Conservation (phyloP, 1,139 yeast species). For the Oligophagozyma castellii region DNA sequence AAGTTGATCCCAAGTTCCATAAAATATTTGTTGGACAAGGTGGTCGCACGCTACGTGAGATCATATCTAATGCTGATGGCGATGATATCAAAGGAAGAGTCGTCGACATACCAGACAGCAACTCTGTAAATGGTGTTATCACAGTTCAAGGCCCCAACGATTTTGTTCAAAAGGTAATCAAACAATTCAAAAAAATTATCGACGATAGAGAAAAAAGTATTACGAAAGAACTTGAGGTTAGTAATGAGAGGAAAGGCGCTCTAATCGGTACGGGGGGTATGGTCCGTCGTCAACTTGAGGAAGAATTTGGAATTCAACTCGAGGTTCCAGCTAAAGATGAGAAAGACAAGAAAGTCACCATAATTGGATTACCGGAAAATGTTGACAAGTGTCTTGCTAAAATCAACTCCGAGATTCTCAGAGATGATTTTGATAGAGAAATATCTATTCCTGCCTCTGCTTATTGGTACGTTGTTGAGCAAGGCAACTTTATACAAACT, state of each 20-base stretch:
- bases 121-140: slow-evolving; percentile 47
- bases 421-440: slow-evolving; percentile 29
- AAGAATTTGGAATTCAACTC: slow-evolving; percentile 49
- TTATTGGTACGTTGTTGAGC: slow-evolving; percentile 53
- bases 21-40: slow-evolving; percentile 70
- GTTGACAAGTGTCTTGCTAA: slow-evolving; percentile 44
- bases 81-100: slow-evolving; percentile 37
- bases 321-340: slow-evolving; percentile 54
- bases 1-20: slow-evolving; percentile 67
- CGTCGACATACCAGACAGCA: slow-evolving; percentile 65
- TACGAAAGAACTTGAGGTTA: slow-evolving; percentile 43
- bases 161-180: slow-evolving; percentile 58
- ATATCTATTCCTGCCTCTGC: slow-evolving; percentile 44
- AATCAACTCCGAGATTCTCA: slow-evolving; percentile 36
- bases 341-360: slow-evolving; percentile 29
- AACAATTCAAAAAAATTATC: slow-evolving; percentile 51
- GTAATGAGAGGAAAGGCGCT: slow-evolving; percentile 63
- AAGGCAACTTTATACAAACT: slow-evolving; percentile 51
- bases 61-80: slow-evolving; percentile 73
- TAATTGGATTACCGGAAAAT: slow-evolving; percentile 51
- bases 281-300: slow-evolving; percentile 59
- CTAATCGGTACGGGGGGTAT: slow-evolving; percentile 77
- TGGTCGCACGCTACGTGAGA: slow-evolving; percentile 64
- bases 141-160: slow-evolving; percentile 62
- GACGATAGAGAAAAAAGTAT: slow-evolving; percentile 51